These are phyloP conservation scores for Kazachstania sp. DNA, from an alignment of 1,139 yeast genomes.

Conservation along the genomic window DNA sequence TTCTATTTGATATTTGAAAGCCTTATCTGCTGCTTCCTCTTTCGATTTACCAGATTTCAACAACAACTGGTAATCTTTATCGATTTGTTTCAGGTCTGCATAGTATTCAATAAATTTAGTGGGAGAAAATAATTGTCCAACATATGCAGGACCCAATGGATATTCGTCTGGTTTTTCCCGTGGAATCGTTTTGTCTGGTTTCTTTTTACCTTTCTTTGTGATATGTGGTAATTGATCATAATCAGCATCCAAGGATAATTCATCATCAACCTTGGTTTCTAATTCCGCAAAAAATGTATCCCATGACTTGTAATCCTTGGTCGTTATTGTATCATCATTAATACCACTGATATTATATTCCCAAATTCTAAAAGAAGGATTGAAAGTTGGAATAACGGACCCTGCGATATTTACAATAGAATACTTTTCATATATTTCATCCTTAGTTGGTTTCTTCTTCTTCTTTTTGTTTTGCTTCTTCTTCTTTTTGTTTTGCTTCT, in stretches of 20 bases:
- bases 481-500: too few relatives aligned
- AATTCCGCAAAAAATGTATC: conserved; percentile 44
- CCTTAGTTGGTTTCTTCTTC: conserved; percentile 25
- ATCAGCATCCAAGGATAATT: conserved; percentile 9
- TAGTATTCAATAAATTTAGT: conserved; percentile 63
- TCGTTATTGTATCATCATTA: conserved; percentile 16
- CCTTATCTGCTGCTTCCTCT: conserved; percentile 30
- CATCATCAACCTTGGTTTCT: conserved; percentile 29
- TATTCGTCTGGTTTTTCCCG: conserved; percentile 46
- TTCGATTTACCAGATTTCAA: conserved; percentile 12
- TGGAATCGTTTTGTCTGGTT: conserved; percentile 59
- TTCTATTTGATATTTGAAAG: conserved; percentile 54
- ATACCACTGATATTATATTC: conserved; percentile 66
- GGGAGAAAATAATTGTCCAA: conserved; percentile 64
- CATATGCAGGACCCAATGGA: conserved; percentile 68
- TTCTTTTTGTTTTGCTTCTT: conserved; percentile 16
- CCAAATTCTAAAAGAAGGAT: conserved; percentile 78
- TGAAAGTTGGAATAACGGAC: conserved; percentile 77
- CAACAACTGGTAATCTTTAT: conserved; percentile 32
- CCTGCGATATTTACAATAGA: conserved; percentile 63
- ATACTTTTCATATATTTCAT: conserved; percentile 48
- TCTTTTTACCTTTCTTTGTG: conserved; percentile 21
- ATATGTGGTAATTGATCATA: conserved; percentile 11
- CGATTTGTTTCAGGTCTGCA: conserved; percentile 49
- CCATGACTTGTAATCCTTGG: conserved; percentile 39